Evolutionary conservation across 2,329 filamentous ascomycete species (phyloP).

Genomic region (Talaromyces sp.): DNA sequence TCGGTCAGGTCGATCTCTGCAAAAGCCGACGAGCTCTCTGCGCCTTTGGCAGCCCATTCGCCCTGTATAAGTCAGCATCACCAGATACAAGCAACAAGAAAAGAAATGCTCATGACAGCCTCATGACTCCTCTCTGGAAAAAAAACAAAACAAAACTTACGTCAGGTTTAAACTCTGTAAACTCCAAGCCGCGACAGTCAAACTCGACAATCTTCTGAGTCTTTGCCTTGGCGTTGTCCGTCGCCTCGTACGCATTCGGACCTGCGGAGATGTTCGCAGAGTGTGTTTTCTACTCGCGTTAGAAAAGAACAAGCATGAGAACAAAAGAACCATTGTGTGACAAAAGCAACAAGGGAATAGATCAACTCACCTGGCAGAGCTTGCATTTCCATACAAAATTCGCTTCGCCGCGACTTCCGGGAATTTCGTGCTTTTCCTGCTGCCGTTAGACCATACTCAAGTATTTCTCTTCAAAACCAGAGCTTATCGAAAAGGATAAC

Average conservation of each 20-base stretch:
- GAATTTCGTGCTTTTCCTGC: constrained; percentile 84
- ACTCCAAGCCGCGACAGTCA: constrained; percentile 91
- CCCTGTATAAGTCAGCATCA: constrained; percentile 52
- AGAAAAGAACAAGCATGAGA: background rate
- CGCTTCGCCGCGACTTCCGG: constrained; percentile 87
- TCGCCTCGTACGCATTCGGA: constrained; percentile 60
- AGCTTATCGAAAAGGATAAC: background rate
- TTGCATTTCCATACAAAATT: constrained; percentile 99
- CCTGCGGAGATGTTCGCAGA: constrained; percentile 76
- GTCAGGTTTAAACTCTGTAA: constrained; percentile 84
- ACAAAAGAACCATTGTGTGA: background rate
- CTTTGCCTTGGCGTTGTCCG: constrained; percentile 51
- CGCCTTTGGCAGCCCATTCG: constrained; percentile 79
- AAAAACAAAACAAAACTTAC: too few species aligned
- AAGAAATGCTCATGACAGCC: too few species aligned
- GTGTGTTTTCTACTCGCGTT: constrained; percentile 32
- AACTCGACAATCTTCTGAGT: constrained; percentile 78
- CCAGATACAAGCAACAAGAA: background rate
- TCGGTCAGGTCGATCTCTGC: constrained; percentile 74
- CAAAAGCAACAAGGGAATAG: background rate
- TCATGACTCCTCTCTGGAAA: too few species aligned
- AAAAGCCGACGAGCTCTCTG: constrained; percentile 78
- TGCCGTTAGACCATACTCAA: background rate
- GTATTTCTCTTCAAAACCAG: background rate
- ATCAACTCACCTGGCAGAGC: constrained; percentile 76